Base-by-base conservation (phyloP, 75 land plant genomes). In the Gnetum montanum region DNA sequence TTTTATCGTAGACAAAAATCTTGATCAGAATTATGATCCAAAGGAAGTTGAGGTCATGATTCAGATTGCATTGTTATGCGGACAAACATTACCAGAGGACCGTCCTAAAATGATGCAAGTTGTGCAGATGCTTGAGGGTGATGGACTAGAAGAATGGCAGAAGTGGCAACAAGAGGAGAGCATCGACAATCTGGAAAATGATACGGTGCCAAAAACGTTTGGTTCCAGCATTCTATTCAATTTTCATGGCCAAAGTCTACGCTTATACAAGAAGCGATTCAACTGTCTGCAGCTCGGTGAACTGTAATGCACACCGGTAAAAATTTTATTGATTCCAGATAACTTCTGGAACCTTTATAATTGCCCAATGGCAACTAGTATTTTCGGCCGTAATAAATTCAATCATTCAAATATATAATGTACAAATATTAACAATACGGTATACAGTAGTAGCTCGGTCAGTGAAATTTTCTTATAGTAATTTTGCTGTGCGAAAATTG, bases 41-140 rank as follows among this genome's bases (percentile, higher is more conserved):
- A 58, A 67, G 31, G 92, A 91, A 60, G 80, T 87, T 55, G 92
- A 91, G 60, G 83, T 67, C 68, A 79, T 85, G 72, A 79, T 90
- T 20, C 80, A 82, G 63, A 84, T 91, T 19, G 97, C 97, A 43
- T 69, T 91, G 31, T 74, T 91, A n/a, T 91, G 93, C 51, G 78
- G 93, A 1, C 92, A 91, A 62, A 52, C 62, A 34, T 81, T 74
- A 13, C 88, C 93, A 3, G 78, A 78, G 55, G 88, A 87, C 15
- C 88, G 97, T 3, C 97, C 97, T 19, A 69, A 71, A n/a, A 87
- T 91, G 97, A 65, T 77, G 8, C 88, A 83, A 30, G 97, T 91
- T 2, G 97, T 81, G 4, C 66, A 93, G 19, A 91, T 91, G 97
- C 57, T 91, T 49, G 93, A 88, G 63, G 97, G 97, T 19, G 97